Evolutionary conservation across 306 rosid genomes (phyloP), one percentile per base, ranked within the genome.

Genomic region (Morella rubra): DNA sequence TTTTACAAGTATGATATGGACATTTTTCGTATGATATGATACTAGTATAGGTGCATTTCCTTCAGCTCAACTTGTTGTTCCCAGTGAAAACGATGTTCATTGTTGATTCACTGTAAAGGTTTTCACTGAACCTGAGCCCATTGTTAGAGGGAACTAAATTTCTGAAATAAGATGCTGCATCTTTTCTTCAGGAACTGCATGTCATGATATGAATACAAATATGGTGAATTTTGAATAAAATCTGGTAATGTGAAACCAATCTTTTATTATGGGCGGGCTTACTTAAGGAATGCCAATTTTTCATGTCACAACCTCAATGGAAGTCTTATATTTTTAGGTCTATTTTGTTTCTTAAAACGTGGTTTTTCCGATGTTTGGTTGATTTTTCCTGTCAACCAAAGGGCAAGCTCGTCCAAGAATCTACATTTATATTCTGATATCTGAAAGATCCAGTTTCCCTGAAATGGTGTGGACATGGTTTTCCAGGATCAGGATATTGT

Each of bases 401-500:
- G 42, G 68, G 19, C 16, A 32, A 12, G 44, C 44, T 37, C 68
- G 27, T 61, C 68, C 18, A 32, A 61, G 18, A 24, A 27, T n/a
- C 67, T 61, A 61, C 44, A 2, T 24, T 68, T 42, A 4, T 42
- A 24, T 24, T 0, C 27, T 24, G 27, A 24, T 24, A 24, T 24
- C 27, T 24, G 27, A 24, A 24, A 24, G 27, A 24, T 24, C 5
- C 15, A 4, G 49, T 41, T 64, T 40, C 70, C 44, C 47, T 40
- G 18, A 40, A 64, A n/a, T 70, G 18, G 7, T 10, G 41, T 24
- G 8, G 16, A 13, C 41, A 16, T 55, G 80, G 61, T 54, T 50
- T 71, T 58, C 24, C 76, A 79, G 88, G 90, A 84, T 73, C 82
- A 73, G 75, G 72, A 84, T 76, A 80, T 86, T 71, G 75, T 86